Conservation (phyloP, 2,329 filamentous ascomycete species). For the Sclerotinia nivalis region DNA sequence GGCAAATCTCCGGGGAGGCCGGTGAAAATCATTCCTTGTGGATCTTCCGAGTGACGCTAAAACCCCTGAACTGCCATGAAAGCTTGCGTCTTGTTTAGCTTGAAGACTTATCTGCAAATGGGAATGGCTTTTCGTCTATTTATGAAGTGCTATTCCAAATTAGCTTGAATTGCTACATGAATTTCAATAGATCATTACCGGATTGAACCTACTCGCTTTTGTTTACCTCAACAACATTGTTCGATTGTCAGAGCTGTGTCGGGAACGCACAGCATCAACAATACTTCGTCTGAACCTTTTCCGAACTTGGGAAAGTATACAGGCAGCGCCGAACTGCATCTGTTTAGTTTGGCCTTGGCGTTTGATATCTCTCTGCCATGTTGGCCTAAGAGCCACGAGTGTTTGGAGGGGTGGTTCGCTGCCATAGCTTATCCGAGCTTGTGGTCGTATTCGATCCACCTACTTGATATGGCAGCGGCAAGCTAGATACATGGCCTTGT, state of each 20-base stretch:
- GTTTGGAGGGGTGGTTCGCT: neutral
- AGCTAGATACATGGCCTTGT: neutral
- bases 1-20: neutral
- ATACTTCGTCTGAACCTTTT: neutral
- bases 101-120: neutral
- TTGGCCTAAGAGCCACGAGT: neutral
- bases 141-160: neutral
- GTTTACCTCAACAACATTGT: neutral
- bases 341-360: slow-evolving; percentile 8
- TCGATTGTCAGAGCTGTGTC: slow-evolving; percentile 8
- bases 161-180: neutral
- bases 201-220: neutral
- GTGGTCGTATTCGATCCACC: neutral
- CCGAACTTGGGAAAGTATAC: neutral
- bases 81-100: slow-evolving; percentile 2
- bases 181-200: slow-evolving; percentile 8
- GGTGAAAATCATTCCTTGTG: neutral
- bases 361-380: neutral
- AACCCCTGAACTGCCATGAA: neutral
- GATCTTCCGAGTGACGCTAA: slow-evolving; percentile 1
- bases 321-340: neutral
- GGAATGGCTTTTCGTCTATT: neutral
- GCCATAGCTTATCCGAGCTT: slow-evolving; percentile 1
- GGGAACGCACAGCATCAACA: slow-evolving; percentile 14
- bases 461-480: neutral